phyloP scores from a whole-genome alignment of 2,329 filamentous ascomycete species.

The Fusarium nisikadoi region DNA sequence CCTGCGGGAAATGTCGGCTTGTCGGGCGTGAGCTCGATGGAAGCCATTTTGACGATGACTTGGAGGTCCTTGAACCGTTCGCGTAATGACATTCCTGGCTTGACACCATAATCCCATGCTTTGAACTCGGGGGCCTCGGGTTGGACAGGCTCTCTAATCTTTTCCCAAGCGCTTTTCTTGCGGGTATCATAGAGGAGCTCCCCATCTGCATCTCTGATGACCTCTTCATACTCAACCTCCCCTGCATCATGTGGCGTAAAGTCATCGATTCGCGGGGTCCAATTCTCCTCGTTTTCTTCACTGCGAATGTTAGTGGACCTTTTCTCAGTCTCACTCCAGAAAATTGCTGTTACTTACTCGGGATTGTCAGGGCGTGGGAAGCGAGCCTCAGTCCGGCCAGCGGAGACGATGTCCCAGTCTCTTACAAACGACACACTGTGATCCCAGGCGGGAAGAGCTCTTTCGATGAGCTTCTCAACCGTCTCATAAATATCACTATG shows the following conservation, averaged over 20 bases:
- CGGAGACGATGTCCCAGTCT: background rate
- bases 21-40: slow-evolving; percentile 15
- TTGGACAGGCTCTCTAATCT: slow-evolving; percentile 23
- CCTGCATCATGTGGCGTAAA: background rate
- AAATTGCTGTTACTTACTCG: background rate
- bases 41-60: slow-evolving; percentile 69
- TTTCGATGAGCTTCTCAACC: background rate
- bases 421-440: slow-evolving; percentile 43
- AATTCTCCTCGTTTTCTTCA: slow-evolving; percentile 23
- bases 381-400: slow-evolving; percentile 22
- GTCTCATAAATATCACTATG: slow-evolving; percentile 47
- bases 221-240: background rate
- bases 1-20: slow-evolving; percentile 41
- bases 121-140: slow-evolving; percentile 31
- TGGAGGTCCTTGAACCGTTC: slow-evolving; percentile 51
- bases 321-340: accelerated
- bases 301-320: background rate
- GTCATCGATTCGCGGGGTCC: background rate
- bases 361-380: slow-evolving; percentile 1
- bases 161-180: slow-evolving; percentile 3
- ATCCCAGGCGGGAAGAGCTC: slow-evolving; percentile 41
- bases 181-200: background rate
- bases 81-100: slow-evolving; percentile 4
- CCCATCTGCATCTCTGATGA: background rate
- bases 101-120: slow-evolving; percentile 51